Evolutionary conservation across 768 basidiomycete species (phyloP), one percentile per base, ranked within the genome.

Genomic region (Macrolepiota fuliginosa): DNA sequence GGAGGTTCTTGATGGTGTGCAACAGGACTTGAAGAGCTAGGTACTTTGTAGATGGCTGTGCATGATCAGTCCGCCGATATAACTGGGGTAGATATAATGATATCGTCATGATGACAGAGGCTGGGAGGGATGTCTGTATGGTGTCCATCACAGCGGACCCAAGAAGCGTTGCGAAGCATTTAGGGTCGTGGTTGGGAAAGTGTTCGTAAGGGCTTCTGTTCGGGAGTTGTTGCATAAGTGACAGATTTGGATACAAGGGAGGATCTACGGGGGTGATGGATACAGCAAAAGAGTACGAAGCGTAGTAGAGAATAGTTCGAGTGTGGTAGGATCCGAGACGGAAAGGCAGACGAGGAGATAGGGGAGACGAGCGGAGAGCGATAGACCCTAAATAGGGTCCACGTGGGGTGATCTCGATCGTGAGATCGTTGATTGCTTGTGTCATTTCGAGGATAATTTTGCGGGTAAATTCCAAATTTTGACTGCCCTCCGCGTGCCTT

Each of bases 381-480:
- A 53, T 13, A 58, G 45, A 47, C 56, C 57, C 57, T 45, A 35
- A 32, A 42, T 47, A 47, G 60, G 53, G 46, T 47, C 60, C 60
- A 61, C 60, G 60, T 61, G 60, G 59, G 60, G 60, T 61, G 62
- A 63, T 65, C 64, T 65, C 64, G 62, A 64, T 64, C 64, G 62
- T 65, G 64, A 63, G 65, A 65, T 65, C 65, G 65, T 50, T 61
- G 60, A 61, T 61, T 61, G 53, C 60, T 61, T 61, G 60, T 61
- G 60, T 61, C 60, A 61, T 61, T 55, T 61, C 60, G 60, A 61
- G 60, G 53, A 61, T 61, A 61, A 61, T 61, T 62, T 60, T 62
- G 62, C 52, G 50, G 62, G 54, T 51, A 63, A 60, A 54, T 53
- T 65, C 52, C 61, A 59, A 54, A 63, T 65, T 61, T 62, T 58